These are phyloP conservation scores for Tolypocladium endophyticum DNA, from an alignment of 2,329 filamentous ascomycete species.

Conservation along the genomic window DNA sequence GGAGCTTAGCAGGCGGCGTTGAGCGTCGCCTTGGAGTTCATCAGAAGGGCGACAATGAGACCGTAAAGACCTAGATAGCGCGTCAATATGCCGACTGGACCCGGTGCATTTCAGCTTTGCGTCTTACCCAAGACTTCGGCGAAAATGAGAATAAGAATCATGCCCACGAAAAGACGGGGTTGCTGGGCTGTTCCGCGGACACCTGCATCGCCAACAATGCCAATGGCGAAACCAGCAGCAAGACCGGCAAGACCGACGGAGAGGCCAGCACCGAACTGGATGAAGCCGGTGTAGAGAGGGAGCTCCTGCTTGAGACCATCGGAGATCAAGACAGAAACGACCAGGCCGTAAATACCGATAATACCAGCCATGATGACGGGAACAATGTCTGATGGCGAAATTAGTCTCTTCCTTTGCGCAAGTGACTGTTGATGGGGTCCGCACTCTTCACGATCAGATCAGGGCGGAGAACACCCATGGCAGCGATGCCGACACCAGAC, in stretches of 20 bases:
- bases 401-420: slow-evolving; percentile 8
- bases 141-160: slow-evolving; percentile 99
- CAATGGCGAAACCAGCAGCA: slow-evolving; percentile 77
- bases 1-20: slow-evolving; percentile 41
- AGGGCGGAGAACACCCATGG: slow-evolving; percentile 95
- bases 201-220: slow-evolving; percentile 82
- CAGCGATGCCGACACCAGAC: slow-evolving; percentile 95
- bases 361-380: slow-evolving; percentile 99
- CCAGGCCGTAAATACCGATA: slow-evolving; percentile 95
- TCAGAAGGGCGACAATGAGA: slow-evolving; percentile 94
- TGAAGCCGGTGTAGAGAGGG: slow-evolving; percentile 72
- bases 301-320: slow-evolving; percentile 63
- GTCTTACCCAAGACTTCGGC: slow-evolving; percentile 87
- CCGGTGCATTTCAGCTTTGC: not conserved
- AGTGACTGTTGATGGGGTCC: slow-evolving; percentile 19
- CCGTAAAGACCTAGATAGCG: slow-evolving; percentile 76
- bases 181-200: slow-evolving; percentile 79
- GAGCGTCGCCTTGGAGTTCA: slow-evolving; percentile 86
- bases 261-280: slow-evolving; percentile 76
- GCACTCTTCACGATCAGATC: slow-evolving; percentile 99
- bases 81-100: not conserved
- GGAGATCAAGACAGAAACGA: slow-evolving; percentile 80
- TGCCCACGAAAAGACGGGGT: slow-evolving; percentile 83
- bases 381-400: slow-evolving; percentile 66
- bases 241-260: slow-evolving; percentile 74